Conservation (phyloP, 352 stramenopile genomes). For the Phytopythium kandeliae region DNA sequence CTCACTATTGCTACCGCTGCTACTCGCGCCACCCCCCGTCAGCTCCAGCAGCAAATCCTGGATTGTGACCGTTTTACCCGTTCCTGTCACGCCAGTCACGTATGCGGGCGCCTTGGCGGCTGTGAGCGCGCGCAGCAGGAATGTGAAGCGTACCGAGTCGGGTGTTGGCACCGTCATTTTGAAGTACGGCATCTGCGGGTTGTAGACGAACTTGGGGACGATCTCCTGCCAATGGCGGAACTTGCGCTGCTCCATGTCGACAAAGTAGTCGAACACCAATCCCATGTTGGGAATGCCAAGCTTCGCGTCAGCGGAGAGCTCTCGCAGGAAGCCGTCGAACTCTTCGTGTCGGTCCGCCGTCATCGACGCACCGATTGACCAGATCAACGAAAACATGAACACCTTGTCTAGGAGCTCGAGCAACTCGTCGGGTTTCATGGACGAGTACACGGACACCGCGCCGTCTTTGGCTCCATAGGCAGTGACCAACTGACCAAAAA, state of each 20-base stretch:
- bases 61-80: slow-evolving; percentile 87
- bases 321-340: slow-evolving; percentile 80
- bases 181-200: slow-evolving; percentile 52
- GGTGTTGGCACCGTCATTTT: slow-evolving; percentile 78
- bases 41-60: slow-evolving; percentile 70
- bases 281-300: slow-evolving; percentile 52
- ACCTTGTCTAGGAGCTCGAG: slow-evolving; percentile 62
- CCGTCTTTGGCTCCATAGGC: slow-evolving; percentile 21
- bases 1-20: slow-evolving; percentile 18
- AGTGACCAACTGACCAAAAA: slow-evolving; percentile 83
- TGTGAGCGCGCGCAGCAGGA: slow-evolving; percentile 43
- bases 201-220: slow-evolving; percentile 68
- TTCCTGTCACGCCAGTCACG: slow-evolving; percentile 86
- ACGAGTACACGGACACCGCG: slow-evolving; percentile 3
- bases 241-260: slow-evolving; percentile 46
- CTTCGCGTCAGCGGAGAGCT: slow-evolving; percentile 41
- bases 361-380: slow-evolving; percentile 87
- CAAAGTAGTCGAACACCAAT: slow-evolving; percentile 84
- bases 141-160: slow-evolving; percentile 70
- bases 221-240: slow-evolving; percentile 58
- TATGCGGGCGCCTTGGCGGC: slow-evolving; percentile 77
- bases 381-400: slow-evolving; percentile 90
- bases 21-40: slow-evolving; percentile 12
- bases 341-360: slow-evolving; percentile 58
- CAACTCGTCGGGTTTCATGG: slow-evolving; percentile 33